phyloP scores from a whole-genome alignment of 2,329 filamentous ascomycete genomes.

The Fusarium duplospermum region DNA sequence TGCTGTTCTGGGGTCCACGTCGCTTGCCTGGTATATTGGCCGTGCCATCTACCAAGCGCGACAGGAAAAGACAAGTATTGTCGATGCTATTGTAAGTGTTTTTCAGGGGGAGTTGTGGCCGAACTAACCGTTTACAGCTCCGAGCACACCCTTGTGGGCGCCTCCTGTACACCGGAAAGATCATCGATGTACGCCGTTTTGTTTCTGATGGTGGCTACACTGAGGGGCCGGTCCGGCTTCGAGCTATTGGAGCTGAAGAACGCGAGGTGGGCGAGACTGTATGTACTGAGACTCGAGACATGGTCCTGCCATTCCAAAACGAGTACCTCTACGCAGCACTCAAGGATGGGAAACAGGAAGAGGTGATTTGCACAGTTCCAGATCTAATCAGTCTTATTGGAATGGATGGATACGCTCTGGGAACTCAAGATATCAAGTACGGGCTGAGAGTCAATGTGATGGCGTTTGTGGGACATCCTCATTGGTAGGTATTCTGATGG shows the following conservation, averaged over 20 bases:
- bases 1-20: not conserved
- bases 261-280: constrained; percentile 3
- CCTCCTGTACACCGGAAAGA: not conserved
- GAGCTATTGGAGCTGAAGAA: not conserved
- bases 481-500: not conserved
- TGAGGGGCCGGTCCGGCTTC: not conserved
- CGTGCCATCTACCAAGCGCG: not conserved
- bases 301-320: constrained; percentile 2
- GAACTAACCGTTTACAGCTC: not conserved
- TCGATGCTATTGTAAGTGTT: not conserved
- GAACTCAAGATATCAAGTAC: not conserved
- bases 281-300: not conserved
- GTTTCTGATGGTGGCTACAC: not conserved
- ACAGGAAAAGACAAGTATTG: not conserved
- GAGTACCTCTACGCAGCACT: not conserved
- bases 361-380: not conserved
- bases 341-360: not conserved
- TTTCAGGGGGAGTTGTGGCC: not conserved
- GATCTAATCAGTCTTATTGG: not conserved
- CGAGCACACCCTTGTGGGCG: not conserved
- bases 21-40: not conserved
- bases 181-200: not conserved
- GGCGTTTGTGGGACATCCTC: not conserved
- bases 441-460: not conserved
- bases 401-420: not conserved